Conservation (phyloP, 306 rosid genomes). For the Lathyrus aphaca region DNA sequence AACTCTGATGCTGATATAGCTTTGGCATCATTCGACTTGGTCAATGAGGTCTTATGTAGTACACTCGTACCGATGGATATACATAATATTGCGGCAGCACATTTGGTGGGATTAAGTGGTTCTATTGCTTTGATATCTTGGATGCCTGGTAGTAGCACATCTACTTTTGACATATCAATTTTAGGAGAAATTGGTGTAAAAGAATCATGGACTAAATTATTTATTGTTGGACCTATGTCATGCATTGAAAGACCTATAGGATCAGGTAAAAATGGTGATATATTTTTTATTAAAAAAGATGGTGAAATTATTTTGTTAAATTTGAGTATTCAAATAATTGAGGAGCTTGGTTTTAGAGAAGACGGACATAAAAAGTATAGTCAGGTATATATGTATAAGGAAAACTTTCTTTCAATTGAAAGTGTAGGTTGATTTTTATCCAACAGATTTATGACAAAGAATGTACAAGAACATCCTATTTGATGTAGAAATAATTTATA, state of each 20-base stretch:
- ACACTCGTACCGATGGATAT: neutral
- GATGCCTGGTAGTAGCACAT: neutral
- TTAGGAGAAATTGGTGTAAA: neutral
- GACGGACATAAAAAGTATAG: rapidly evolving
- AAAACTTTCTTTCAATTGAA: neutral
- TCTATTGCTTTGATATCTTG: neutral
- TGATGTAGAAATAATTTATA: too few species aligned
- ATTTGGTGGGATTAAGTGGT: neutral
- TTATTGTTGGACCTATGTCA: neutral
- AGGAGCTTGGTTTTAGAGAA: neutral
- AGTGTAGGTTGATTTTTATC: too few species aligned
- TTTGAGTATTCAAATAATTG: neutral
- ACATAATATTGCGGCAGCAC: neutral
- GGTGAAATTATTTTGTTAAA: neutral
- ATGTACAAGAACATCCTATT: too few species aligned
- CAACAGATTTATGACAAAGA: too few species aligned
- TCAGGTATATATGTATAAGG: neutral
- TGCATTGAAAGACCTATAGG: neutral
- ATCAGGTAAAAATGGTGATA: neutral
- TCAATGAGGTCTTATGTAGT: neutral
- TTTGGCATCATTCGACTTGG: neutral
- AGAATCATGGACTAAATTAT: neutral
- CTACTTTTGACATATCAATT: neutral
- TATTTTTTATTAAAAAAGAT: neutral
- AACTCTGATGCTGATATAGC: neutral